Evolutionary conservation across 495 filamentous ascomycete genomes (phyloP).

Genomic region (Jackrogersella minutella): DNA sequence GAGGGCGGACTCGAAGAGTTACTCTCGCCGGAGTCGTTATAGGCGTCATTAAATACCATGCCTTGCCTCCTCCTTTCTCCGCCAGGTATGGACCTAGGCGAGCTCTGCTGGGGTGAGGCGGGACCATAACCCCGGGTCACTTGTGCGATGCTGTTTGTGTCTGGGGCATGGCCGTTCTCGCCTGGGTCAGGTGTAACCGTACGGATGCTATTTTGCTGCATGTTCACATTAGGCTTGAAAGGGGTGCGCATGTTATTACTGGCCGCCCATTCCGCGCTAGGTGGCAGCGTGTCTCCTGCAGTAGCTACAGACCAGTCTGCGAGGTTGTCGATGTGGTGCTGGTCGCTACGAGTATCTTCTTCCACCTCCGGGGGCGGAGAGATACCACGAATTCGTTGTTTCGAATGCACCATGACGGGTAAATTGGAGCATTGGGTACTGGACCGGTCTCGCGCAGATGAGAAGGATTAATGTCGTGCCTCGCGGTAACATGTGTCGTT

Average conservation of each 20-base stretch:
- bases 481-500: constrained; percentile 27
- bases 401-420: constrained; percentile 37
- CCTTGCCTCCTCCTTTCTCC: constrained; percentile 56
- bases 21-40: constrained; percentile 52
- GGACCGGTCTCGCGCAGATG: constrained; percentile 29
- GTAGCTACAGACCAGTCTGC: constrained; percentile 50
- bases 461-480: constrained; percentile 23
- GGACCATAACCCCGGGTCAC: constrained; percentile 44
- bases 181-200: constrained; percentile 62
- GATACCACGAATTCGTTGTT: constrained; percentile 48
- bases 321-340: constrained; percentile 39
- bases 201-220: constrained; percentile 53
- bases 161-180: constrained; percentile 41
- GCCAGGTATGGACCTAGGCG: constrained; percentile 55
- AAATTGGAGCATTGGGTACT: constrained; percentile 38
- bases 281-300: constrained; percentile 40
- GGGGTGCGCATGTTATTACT: constrained; percentile 32
- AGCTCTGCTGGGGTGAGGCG: constrained; percentile 50
- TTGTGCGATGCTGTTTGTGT: constrained; percentile 41
- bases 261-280: constrained; percentile 35
- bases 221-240: constrained; percentile 34
- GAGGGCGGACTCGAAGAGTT: constrained; percentile 48
- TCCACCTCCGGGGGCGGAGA: constrained; percentile 46
- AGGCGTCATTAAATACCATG: constrained; percentile 61
- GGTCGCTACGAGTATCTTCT: constrained; percentile 37